phyloP scores from a whole-genome alignment of 768 basidiomycete genomes.

The Austroboletus festivus region DNA sequence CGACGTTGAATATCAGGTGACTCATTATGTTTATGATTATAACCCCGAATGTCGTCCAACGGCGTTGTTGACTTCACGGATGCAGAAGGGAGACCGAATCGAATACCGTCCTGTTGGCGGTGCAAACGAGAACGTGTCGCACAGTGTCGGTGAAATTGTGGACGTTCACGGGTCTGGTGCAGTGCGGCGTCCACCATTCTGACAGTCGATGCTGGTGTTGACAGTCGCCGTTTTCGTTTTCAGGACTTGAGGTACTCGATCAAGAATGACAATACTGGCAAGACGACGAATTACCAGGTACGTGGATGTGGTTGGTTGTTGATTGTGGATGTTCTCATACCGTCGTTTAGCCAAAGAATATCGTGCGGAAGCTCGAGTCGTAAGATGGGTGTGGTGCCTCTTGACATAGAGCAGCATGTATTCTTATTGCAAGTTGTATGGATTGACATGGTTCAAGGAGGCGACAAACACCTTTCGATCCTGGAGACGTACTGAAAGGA shows the following conservation, averaged over 20 bases:
- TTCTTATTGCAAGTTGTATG: background rate
- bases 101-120: conserved; percentile 45
- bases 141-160: conserved; percentile 36
- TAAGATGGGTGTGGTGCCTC: background rate
- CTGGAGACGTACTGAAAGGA: no score
- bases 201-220: background rate
- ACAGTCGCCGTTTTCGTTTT: background rate
- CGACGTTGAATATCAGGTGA: conserved; percentile 26
- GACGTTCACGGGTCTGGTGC: conserved; percentile 31
- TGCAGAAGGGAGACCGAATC: conserved; percentile 39
- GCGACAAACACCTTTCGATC: no score
- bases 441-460: no score
- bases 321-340: background rate
- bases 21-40: no score
- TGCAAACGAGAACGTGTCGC: conserved; percentile 36
- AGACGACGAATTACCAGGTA: conserved; percentile 38
- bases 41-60: no score
- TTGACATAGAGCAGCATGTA: conserved; percentile 2
- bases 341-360: conserved; percentile 34
- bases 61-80: background rate
- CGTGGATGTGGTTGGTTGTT: background rate
- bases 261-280: conserved; percentile 43
- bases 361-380: conserved; percentile 28
- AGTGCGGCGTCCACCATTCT: conserved; percentile 21
- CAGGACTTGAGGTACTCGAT: conserved; percentile 37